Evolutionary conservation across 495 filamentous ascomycete genomes (phyloP).

Genomic region (Daldinia bambusicola): DNA sequence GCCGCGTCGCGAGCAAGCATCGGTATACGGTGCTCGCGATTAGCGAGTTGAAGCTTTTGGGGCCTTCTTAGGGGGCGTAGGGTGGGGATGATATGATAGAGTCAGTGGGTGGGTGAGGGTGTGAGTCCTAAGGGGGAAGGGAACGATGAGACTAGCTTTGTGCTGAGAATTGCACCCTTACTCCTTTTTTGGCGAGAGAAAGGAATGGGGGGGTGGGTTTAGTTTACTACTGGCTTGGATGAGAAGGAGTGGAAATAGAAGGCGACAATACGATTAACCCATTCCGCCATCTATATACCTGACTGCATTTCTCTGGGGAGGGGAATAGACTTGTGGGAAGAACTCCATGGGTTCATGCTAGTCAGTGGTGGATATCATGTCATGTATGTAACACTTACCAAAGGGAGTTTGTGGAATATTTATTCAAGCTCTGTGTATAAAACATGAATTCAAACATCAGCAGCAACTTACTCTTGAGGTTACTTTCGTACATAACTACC

Average conservation of each 20-base stretch:
- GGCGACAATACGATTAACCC: not conserved
- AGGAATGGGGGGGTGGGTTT: not conserved
- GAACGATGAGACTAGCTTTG: not conserved
- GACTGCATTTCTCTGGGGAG: not conserved
- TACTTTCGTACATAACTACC: no score
- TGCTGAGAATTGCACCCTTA: not conserved
- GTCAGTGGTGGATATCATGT: not conserved
- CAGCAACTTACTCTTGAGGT: not conserved
- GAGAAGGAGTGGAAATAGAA: not conserved
- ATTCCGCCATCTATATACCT: not conserved
- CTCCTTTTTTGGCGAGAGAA: not conserved
- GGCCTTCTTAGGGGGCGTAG: constrained; percentile 46
- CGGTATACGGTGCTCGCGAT: constrained; percentile 86
- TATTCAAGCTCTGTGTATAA: not conserved
- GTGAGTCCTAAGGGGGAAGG: no score
- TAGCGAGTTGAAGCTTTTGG: constrained; percentile 78
- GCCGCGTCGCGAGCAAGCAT: constrained; percentile 84
- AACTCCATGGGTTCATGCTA: not conserved
- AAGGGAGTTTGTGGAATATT: not conserved
- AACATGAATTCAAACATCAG: constrained; percentile 1
- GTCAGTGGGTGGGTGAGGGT: no score
- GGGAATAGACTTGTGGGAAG: not conserved
- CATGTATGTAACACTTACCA: constrained; percentile 2
- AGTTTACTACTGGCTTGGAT: not conserved
- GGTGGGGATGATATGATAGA: not conserved